phyloP scores from a whole-genome alignment of 1,139 yeast species.

The Sugiyamaella japonica region DNA sequence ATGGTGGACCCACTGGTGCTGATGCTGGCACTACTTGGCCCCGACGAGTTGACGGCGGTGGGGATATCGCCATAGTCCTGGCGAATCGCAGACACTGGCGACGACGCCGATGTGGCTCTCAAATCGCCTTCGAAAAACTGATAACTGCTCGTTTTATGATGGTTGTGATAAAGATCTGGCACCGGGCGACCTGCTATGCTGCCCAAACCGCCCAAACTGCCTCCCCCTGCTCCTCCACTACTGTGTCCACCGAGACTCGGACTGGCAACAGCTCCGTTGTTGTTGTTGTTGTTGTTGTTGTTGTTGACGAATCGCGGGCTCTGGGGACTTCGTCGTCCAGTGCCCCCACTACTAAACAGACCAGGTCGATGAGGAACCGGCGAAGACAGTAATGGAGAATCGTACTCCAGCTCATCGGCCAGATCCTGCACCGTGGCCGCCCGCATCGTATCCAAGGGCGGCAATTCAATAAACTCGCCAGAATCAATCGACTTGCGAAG shows the following conservation, averaged over 20 bases:
- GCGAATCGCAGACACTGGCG: slow-evolving; percentile 22
- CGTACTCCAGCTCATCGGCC: slow-evolving; percentile 7
- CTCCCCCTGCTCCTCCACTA: slow-evolving; percentile 11
- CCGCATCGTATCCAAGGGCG: slow-evolving; percentile 25
- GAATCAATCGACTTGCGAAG: slow-evolving; percentile 39
- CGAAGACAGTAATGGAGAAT: slow-evolving; percentile 15
- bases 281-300: not conserved
- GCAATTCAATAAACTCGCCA: slow-evolving; percentile 32
- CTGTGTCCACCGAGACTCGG: not conserved
- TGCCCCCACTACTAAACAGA: not conserved
- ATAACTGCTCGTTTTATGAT: slow-evolving; percentile 26
- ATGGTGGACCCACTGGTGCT: slow-evolving; percentile 16
- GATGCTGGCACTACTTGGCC: slow-evolving; percentile 20
- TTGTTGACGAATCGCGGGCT: slow-evolving; percentile 6
- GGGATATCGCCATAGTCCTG: slow-evolving; percentile 15
- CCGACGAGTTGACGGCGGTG: slow-evolving; percentile 17
- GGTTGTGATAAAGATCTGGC: slow-evolving; percentile 17
- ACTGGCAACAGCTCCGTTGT: not conserved
- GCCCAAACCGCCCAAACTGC: slow-evolving; percentile 2
- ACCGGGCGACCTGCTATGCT: slow-evolving; percentile 5
- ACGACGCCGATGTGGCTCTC: slow-evolving; percentile 30
- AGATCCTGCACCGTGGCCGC: slow-evolving; percentile 10
- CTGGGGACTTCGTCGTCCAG: slow-evolving; percentile 6
- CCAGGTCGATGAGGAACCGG: slow-evolving; percentile 16
- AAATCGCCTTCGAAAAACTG: slow-evolving; percentile 28